Base-by-base conservation (phyloP, 345 rosid genomes). In the Raphanus sativus region DNA sequence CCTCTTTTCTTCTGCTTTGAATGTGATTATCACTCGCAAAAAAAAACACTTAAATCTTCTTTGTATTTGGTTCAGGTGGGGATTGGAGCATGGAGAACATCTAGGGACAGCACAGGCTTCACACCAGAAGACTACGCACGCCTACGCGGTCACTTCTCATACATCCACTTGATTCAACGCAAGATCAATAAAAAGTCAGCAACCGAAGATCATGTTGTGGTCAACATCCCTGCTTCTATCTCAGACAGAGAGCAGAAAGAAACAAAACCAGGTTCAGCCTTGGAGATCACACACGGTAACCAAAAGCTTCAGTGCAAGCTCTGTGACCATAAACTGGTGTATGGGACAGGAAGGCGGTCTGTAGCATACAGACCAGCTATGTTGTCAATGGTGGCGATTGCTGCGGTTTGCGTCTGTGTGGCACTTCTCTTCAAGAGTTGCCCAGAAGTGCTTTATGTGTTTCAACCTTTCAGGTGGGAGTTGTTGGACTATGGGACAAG, bases 381-480 rank as follows among this genome's bases (percentile, higher is more conserved):
- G 99, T 84, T 96, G 61, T 93, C 98, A 10, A 91, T 93, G 98
- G 93, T 96, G 80, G 93, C 92, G 5, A 83, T 96, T 10, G 99
- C 98, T n/a, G 97, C 97, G 0, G 99, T 93, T 17, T 96, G 99
- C 4, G 99, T 93, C 42, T 96, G 98, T 25, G 98, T 96, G 40
- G 98, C 99, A 8, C 97, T 96, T 66, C 85, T 93, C 54, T 96
- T 96, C 84, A 96, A 96, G 90, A 92, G 97, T 80, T 89, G 83
- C 25, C 99, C 98, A 2, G 99, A 95, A 77, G 99, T 95, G 10
- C 84, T 90, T 70, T 93, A 84, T 58, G 91, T 90, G 71, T 89
- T 93, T 85, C 91, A 88, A 21, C 98, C 99, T 8, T 96, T 96
- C 91, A 87, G 98, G 89, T 96, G 99, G 99, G 99, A 96, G 81